A percentile compares a stretch with the other conserved stretches of the same genome.
phyloP scores from a whole-genome alignment of 805 yeast species.

The Clavispora santaluciae region DNA sequence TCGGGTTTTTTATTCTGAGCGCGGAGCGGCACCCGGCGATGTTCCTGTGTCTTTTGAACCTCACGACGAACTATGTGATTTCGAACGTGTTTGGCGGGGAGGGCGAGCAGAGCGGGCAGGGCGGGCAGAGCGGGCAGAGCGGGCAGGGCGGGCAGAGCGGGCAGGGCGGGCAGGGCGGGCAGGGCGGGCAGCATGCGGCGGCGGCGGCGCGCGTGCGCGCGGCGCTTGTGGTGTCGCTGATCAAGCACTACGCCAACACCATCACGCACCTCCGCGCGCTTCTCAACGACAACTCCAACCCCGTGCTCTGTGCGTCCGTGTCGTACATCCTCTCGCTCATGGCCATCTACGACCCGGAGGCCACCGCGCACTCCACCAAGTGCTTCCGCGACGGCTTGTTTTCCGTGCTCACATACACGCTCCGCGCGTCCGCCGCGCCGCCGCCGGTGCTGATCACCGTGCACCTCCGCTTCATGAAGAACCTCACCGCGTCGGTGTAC shows the following conservation, averaged over 20 bases:
- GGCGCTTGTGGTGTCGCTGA: conserved; percentile 26
- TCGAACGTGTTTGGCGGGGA: conserved; percentile 23
- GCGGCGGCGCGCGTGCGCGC: neutral
- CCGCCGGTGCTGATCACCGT: conserved; percentile 22
- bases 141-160: conserved; percentile 5
- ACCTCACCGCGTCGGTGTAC: conserved; percentile 30
- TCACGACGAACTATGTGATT: conserved; percentile 35
- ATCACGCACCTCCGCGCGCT: conserved; percentile 28
- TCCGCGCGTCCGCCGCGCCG: conserved; percentile 5
- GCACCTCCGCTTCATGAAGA: conserved; percentile 32
- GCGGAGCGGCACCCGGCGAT: conserved; percentile 22
- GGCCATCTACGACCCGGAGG: conserved; percentile 42
- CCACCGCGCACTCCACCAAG: conserved; percentile 29
- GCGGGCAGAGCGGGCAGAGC: neutral
- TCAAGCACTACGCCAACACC: conserved; percentile 32
- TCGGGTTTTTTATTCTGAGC: conserved; percentile 25
- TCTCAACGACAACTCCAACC: conserved; percentile 25
- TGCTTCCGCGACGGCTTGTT: conserved; percentile 40
- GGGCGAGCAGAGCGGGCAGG: neutral
- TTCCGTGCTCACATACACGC: conserved; percentile 27
- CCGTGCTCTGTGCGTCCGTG: conserved; percentile 29
- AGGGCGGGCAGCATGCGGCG: neutral
- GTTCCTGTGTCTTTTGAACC: conserved; percentile 35
- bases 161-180: neutral
- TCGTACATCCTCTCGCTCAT: conserved; percentile 35